Conservation (phyloP, 352 stramenopile species). For the Globisporangium spiculum region DNA sequence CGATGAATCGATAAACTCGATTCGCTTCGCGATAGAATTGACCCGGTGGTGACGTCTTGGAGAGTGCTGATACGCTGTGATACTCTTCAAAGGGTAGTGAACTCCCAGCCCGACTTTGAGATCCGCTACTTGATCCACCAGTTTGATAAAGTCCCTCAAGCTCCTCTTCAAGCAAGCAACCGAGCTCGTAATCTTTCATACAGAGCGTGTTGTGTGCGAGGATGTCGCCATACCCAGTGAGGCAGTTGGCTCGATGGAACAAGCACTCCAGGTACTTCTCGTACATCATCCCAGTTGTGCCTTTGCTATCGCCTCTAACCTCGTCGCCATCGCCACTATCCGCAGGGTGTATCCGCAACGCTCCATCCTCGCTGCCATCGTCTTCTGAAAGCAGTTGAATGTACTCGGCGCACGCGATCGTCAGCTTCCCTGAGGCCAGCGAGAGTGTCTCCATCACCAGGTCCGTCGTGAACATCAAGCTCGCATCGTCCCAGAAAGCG, state of each 20-base stretch:
- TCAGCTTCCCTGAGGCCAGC: slow-evolving; percentile 55
- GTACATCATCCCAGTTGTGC: slow-evolving; percentile 16
- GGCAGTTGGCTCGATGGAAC: slow-evolving; percentile 45
- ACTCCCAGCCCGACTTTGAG: background rate
- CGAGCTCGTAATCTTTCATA: slow-evolving; percentile 49
- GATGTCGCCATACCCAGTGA: slow-evolving; percentile 53
- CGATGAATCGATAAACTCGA: slow-evolving; percentile 45
- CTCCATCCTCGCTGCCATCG: background rate
- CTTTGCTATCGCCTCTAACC: background rate
- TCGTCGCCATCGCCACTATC: background rate
- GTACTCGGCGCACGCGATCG: slow-evolving; percentile 32
- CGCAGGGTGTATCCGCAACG: slow-evolving; percentile 5
- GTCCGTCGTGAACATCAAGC: slow-evolving; percentile 36
- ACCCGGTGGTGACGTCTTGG: slow-evolving; percentile 35
- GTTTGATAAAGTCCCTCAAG: slow-evolving; percentile 14
- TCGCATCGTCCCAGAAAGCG: slow-evolving; percentile 37
- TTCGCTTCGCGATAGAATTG: slow-evolving; percentile 63
- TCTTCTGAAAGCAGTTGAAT: background rate
- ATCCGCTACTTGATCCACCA: background rate
- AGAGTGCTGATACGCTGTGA: slow-evolving; percentile 21
- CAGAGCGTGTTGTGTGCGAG: slow-evolving; percentile 38
- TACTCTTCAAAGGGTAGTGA: background rate
- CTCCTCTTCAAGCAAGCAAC: slow-evolving; percentile 42
- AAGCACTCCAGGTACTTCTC: slow-evolving; percentile 49
- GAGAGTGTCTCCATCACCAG: slow-evolving; percentile 63